Evolutionary conservation across 306 rosid species (phyloP), one percentile per base, ranked within the genome.

Genomic region (Benincasa hispida): DNA sequence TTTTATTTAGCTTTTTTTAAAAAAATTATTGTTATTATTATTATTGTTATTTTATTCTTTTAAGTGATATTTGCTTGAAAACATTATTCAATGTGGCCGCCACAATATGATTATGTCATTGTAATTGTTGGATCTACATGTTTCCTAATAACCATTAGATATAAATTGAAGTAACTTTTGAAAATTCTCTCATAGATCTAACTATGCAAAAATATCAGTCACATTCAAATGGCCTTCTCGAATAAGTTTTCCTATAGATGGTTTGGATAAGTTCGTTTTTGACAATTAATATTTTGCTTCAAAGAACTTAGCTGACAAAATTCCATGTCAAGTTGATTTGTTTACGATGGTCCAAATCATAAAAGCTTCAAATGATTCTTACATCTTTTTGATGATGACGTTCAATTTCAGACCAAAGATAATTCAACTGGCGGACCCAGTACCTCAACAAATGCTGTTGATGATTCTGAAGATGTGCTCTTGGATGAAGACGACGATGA

Each of bases 401-500:
- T 24, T 0, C 74, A 30, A 65, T 77, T 77, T 30, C 63, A 50
- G 75, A 63, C 32, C 51, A 65, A 77, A 18, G 75, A 77, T 50
- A 54, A 66, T 24, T 51, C 80, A 32, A 48, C 51, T 8, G 80
- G 80, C 5, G 54, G 75, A 51, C 80, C 75, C 21, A 65, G 75
- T 55, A 50, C 75, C 65, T 77, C 75, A 21, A 51, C 61, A 48
- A 77, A 22, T 76, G 79, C 58, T 39, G 72, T 76, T 21, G 70
- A 76, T 27, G 56, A 76, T 59, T 76, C 79, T 41, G 79, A 76
- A 17, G 79, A 56, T 59, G 45, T 10, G 10, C 59, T 50, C 5
- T 50, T 72, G 76, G 76, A 72, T 17, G 79, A 76, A n/a, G 79
- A 76, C 18, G 76, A 72, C n/a, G 78, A 75, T 0, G 77, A 76